phyloP scores from a whole-genome alignment of 2,329 filamentous ascomycete species.

The Colletotrichum sp. region DNA sequence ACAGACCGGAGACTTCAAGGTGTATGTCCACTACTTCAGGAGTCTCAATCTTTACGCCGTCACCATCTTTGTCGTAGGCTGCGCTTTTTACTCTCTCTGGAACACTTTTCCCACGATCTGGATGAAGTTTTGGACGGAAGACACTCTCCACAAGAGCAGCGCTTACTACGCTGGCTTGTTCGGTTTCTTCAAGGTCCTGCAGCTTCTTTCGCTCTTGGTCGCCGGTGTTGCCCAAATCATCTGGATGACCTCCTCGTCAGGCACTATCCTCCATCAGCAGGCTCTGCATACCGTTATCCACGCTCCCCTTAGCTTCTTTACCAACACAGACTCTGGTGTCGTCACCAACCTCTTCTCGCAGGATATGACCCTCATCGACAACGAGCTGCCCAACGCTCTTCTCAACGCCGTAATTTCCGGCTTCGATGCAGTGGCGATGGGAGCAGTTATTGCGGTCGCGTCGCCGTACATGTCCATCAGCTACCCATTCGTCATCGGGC shows the following conservation, averaged over 20 bases:
- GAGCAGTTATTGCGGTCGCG: conserved; percentile 43
- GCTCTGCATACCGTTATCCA: conserved; percentile 26
- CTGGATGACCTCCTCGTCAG: conserved; percentile 25
- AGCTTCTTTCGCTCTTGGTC: conserved; percentile 20
- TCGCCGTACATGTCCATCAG: conserved; percentile 46
- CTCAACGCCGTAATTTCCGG: conserved; percentile 25
- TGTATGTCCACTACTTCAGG: conserved; percentile 27
- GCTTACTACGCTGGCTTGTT: conserved; percentile 24
- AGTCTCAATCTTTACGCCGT: conserved; percentile 6
- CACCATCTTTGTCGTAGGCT: not conserved
- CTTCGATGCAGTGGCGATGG: conserved; percentile 38
- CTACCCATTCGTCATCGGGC: conserved; percentile 46
- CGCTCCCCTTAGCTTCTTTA: conserved; percentile 42
- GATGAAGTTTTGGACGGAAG: conserved; percentile 35
- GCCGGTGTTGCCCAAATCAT: conserved; percentile 21
- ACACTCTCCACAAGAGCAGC: conserved; percentile 17
- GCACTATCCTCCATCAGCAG: conserved; percentile 25
- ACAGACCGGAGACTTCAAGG: conserved; percentile 22
- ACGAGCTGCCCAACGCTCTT: conserved; percentile 32
- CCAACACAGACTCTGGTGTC: conserved; percentile 37
- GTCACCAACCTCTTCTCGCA: conserved; percentile 44
- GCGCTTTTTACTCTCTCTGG: conserved; percentile 15
- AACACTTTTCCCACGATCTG: conserved; percentile 29
- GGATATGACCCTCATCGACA: conserved; percentile 40
- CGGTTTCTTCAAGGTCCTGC: conserved; percentile 17